A percentile compares a stretch with the other conserved stretches of the same genome.
These are phyloP conservation scores for Cryptococcus sp. DNA, from an alignment of 1,284 basidiomycete genomes.

Conservation along the genomic window DNA sequence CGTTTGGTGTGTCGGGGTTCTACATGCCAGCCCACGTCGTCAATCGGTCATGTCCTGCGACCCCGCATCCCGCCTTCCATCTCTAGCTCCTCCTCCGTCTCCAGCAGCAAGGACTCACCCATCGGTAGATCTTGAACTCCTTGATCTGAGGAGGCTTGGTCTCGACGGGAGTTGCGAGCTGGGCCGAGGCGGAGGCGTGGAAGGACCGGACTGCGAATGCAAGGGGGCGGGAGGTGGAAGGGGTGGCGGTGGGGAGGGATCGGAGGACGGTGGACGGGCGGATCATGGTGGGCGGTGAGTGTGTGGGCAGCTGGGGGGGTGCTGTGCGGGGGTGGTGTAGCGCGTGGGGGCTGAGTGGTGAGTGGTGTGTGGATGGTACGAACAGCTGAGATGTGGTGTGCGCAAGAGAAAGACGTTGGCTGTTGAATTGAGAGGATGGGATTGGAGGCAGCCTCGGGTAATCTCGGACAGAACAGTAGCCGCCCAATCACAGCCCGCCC, in stretches of 20 bases:
- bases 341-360: background rate
- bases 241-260: constrained; percentile 61
- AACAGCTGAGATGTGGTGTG: background rate
- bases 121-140: constrained; percentile 95
- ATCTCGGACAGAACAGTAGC: background rate
- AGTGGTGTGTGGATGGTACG: background rate
- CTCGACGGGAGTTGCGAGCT: constrained; percentile 35
- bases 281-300: constrained; percentile 37
- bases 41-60: background rate
- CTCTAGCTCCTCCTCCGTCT: background rate
- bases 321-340: background rate
- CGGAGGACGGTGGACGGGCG: constrained; percentile 60
- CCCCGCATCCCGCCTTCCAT: background rate
- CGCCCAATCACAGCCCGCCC: background rate
- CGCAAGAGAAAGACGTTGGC: background rate
- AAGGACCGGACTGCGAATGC: constrained; percentile 24
- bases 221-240: constrained; percentile 40
- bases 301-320: background rate
- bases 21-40: constrained; percentile 37
- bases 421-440: background rate
- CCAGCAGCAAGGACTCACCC: constrained; percentile 58
- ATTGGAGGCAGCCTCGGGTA: background rate
- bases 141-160: constrained; percentile 57
- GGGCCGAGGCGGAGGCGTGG: constrained; percentile 29
- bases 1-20: constrained; percentile 93